A percentile compares a stretch with the other conserved stretches of the same genome.
phyloP scores from a whole-genome alignment of 495 filamentous ascomycete species.

The Daldinia vernicosa region DNA sequence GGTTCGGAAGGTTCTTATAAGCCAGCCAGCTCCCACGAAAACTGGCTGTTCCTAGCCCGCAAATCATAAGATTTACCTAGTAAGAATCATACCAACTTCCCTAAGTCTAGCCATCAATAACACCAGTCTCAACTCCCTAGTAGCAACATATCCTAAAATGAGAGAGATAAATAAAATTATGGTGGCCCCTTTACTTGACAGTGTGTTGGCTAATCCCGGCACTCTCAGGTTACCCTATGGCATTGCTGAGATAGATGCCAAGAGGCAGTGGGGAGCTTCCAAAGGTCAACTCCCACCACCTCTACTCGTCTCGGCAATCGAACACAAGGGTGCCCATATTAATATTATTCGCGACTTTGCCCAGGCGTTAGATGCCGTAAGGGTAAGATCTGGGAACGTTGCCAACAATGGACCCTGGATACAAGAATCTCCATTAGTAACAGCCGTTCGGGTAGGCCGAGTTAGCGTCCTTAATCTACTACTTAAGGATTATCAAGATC shows the following conservation, averaged over 20 bases:
- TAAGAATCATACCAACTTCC: no score
- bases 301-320: background rate
- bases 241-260: background rate
- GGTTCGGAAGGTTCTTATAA: no score
- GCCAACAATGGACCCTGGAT: background rate
- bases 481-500: background rate
- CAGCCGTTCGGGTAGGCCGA: slow-evolving; percentile 1
- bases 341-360: background rate
- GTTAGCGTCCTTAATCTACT: background rate
- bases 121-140: no score
- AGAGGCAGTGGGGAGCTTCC: background rate
- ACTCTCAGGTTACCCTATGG: background rate
- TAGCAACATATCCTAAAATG: background rate
- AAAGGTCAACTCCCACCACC: background rate
- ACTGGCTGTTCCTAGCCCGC: no score
- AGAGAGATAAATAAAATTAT: background rate
- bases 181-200: background rate
- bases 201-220: background rate
- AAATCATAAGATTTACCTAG: no score
- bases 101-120: no score
- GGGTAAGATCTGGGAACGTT: background rate
- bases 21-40: no score
- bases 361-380: background rate
- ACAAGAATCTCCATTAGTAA: slow-evolving; percentile 6
- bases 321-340: background rate